These are phyloP conservation scores for Lineolata rhizophorae DNA, from an alignment of 495 filamentous ascomycete species.

Conservation along the genomic window DNA sequence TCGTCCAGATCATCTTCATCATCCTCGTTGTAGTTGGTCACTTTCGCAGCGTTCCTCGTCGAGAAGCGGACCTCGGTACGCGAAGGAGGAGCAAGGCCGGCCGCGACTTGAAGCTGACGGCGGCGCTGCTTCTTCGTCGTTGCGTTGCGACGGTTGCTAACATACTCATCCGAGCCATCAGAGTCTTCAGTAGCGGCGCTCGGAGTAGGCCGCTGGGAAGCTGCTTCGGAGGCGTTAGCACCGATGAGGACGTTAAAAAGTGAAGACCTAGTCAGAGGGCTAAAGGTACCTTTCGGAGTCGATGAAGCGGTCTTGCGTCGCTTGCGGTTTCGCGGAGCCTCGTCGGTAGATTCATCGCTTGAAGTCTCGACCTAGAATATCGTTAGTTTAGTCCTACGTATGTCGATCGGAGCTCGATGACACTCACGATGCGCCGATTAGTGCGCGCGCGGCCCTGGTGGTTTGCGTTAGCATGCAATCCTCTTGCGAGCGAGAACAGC, in stretches of 20 bases:
- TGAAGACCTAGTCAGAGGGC: too few species aligned
- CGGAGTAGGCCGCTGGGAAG: slow-evolving; percentile 26
- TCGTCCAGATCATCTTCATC: slow-evolving; percentile 31
- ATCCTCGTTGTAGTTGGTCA: slow-evolving; percentile 72
- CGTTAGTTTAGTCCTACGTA: too few species aligned
- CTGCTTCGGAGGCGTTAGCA: too few species aligned
- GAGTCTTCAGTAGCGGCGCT: slow-evolving; percentile 22
- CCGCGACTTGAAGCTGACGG: slow-evolving; percentile 34
- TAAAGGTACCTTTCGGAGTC: too few species aligned
- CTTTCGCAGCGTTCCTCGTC: slow-evolving; percentile 61
- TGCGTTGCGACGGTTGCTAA: slow-evolving; percentile 41
- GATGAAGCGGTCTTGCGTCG: too few species aligned
- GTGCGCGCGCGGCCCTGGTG: slow-evolving; percentile 35
- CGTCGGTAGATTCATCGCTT: too few species aligned
- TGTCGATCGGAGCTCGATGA: too few species aligned
- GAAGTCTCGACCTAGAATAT: too few species aligned
- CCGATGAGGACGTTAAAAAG: neutral
- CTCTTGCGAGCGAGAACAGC: too few species aligned
- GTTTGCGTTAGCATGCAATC: too few species aligned
- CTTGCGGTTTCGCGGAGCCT: too few species aligned
- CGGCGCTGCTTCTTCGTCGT: slow-evolving; percentile 51
- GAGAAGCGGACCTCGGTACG: slow-evolving; percentile 73
- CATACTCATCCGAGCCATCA: slow-evolving; percentile 51
- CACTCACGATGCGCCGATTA: slow-evolving; percentile 23
- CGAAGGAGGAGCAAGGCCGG: slow-evolving; percentile 30